Evolutionary conservation across 1,139 yeast genomes (phyloP), one percentile per base, ranked within the genome.

Genomic region (Lipomyces yarrowii): DNA sequence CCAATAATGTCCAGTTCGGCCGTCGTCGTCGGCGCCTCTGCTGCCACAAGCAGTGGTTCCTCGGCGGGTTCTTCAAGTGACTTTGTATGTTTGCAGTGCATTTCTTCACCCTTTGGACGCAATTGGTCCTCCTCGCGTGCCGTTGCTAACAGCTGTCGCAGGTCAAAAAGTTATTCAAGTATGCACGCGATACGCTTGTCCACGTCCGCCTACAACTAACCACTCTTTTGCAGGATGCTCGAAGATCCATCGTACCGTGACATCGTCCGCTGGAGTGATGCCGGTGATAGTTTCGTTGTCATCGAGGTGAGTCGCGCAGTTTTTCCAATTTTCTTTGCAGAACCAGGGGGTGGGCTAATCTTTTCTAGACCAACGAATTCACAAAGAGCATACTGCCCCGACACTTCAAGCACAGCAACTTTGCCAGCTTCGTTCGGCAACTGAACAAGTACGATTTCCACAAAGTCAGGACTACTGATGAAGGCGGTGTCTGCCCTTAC

Each of bases 381-480:
- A 91, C 97, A 65, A 89, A 88, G 69, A 86, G 87, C 63, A 89
- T 93, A 42, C 81, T 94, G 62, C 98, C 98, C 18, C 86, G 87
- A 67, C 96, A 92, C 78, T 94, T 94, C 80, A 93, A 93, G 74
- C 98, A 94, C 78, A 87, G 92, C 67, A 94, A 94, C 79, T 93
- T 91, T 79, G 96, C 98, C 54, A 87, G 94, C 72, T 94, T 94
- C 80, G 98, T 93, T 8, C 85, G 98, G 68, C 98, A 93, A 76
- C 81, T 94, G 73, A 94, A 94, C 81, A 93, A 94, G 39, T 94
- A 94, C 75, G 99, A 96, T 73, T 94, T 96, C 83, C 98, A 94
- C 79, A 94, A 94, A 78, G 96, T 94, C 70, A 88, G 86, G 79
- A 83, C 83, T 71, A 78, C 82, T 37, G 79, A 77, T 52, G 82